Percentiles rank a stretch among this genome's conserved stretches.
phyloP scores from a whole-genome alignment of 2,329 filamentous ascomycete species.

The Emmonsia crescens region DNA sequence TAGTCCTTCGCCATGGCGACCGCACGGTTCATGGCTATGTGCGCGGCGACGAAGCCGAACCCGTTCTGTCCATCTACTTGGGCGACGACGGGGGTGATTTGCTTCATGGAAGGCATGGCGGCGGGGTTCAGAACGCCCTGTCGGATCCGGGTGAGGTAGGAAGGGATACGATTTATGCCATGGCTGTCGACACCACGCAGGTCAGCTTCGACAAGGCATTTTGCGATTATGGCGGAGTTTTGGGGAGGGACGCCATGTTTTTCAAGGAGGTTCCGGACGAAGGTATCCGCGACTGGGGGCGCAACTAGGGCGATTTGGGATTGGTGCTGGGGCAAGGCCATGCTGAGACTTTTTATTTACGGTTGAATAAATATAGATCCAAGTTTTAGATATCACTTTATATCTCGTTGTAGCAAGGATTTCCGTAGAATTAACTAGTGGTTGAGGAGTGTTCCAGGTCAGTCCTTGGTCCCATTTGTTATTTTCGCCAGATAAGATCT shows the following conservation, averaged over 20 bases:
- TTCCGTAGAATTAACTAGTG: not conserved
- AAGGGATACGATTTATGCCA: constrained; percentile 66
- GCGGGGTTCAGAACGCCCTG: constrained; percentile 55
- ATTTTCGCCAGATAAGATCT: not conserved
- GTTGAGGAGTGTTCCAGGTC: not conserved
- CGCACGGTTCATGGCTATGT: constrained; percentile 54
- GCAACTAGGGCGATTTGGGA: constrained; percentile 9
- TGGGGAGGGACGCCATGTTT: constrained; percentile 49
- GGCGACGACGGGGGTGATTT: constrained; percentile 60
- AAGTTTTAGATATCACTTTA: not conserved
- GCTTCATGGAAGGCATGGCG: constrained; percentile 47
- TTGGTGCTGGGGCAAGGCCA: not conserved
- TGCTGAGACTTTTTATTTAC: not conserved
- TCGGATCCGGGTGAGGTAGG: constrained; percentile 63
- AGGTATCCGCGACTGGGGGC: constrained; percentile 26
- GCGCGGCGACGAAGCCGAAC: constrained; percentile 64
- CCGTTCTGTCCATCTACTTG: constrained; percentile 58
- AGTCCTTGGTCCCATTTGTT: not conserved
- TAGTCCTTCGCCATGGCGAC: constrained; percentile 52
- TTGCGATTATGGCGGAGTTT: constrained; percentile 54
- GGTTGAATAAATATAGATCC: not conserved
- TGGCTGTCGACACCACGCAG: constrained; percentile 71
- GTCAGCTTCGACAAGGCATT: constrained; percentile 61
- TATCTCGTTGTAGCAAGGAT: not conserved
- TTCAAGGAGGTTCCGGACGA: constrained; percentile 45